Base-by-base conservation (phyloP, 768 basidiomycete species). In the Clathrus columnatus region DNA sequence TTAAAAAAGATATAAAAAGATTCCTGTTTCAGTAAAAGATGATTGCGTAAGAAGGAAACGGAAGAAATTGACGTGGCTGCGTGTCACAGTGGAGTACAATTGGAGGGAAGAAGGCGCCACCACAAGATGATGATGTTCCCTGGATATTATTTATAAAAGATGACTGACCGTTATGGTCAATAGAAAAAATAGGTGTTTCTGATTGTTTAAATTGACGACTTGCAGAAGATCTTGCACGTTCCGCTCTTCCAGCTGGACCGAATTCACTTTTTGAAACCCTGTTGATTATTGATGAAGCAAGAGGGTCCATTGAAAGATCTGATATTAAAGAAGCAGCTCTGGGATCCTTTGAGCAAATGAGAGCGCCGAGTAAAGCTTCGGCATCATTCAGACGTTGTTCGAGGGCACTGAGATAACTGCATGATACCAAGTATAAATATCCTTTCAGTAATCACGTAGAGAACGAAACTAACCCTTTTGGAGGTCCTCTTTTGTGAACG, bases 331-430 rank as follows among this genome's bases (percentile, higher is more conserved):
- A 61, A 10, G 66, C 64, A 1, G 75, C 74, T 7, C 75, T 63
- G 11, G 69, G 68, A 18, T 50, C 49, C 24, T 24, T 24, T 16
- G 71, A 70, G 20, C 65, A 62, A 30, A 74, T 65, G 26, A 75
- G 66, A 5, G 69, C 69, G 20, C 74, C 74, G 21, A 76, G 63
- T 18, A 75, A 63, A 0, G 72, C 72, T 60, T 76, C 74, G 51
- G 74, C 70, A 45, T 74, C 69, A 58, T 75, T 73, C 26, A 75
- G 62, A 11, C 72, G 67, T 10, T 70, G 68, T 61, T 74, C 73
- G 47, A 75, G 67, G 30, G 72, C 71, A 51, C 72, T 68, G 57
- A 75, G 73, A 62, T 76, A 76, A 18, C 72, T 64, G 49, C n/a
- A 20, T 20, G 27, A 50, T 10, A 45, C n/a, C n/a, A n/a, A n/a